Evolutionary conservation across 805 yeast species (phyloP), one percentile per base, ranked within the genome.

Genomic region (Monosporozyma servazzii): DNA sequence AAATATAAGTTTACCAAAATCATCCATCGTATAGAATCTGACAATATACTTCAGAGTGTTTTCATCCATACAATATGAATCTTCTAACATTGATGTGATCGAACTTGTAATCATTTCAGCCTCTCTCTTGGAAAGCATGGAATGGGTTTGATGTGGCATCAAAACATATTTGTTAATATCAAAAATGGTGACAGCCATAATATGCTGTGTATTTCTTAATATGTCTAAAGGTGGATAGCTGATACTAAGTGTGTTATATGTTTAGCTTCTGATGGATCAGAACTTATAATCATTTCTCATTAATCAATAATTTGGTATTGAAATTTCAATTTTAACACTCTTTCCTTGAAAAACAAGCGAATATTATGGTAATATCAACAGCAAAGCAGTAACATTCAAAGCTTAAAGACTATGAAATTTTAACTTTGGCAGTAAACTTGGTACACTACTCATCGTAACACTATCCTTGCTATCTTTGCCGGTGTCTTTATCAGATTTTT

Each of bases 1-100:
- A 33, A 80, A 82, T 8, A 86, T 71, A 11, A 89, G 69, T 43
- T 86, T 93, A 37, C 80, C 81, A 61, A 84, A 89, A 3, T 80
- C 71, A 39, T 76, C 77, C 4, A 74, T 78, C 0, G 95, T 85
- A 17, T 90, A 67, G 63, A 86, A 87, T 37, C 95, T 70, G 9
- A 86, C 70, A 11, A 84, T 63, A 55, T 80, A 75, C 64, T 80
- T 81, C 56, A 90, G 72, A 33, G 68, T 60, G 21, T 41, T 48
- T 18, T 51, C 54, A 48, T 64, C 65, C 17, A 58, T 27, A 36
- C 65, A 58, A 45, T 55, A 52, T 5, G 63, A 55, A 18, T 56
- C 56, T 17, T 58, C 51, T 8, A 64, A 49, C 39, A 56, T 42
- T 1, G 54, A 56, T 15, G 63, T 52, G 13, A 64, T 49, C 25